Conservation (phyloP, 257 asterid genomes). For the Primulina tabacum region DNA sequence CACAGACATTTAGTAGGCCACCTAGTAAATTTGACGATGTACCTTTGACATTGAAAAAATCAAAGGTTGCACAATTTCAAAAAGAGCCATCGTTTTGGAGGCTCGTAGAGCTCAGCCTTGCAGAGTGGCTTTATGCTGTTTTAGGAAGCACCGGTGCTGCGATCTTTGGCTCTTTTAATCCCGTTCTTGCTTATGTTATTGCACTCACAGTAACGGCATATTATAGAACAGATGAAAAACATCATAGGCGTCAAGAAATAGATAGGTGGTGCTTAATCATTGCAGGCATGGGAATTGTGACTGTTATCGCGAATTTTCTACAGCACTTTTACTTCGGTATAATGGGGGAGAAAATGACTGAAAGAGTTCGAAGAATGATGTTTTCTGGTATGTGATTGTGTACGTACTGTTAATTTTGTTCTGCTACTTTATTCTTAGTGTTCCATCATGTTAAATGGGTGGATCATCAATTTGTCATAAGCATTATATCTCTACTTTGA, state of each 20-base stretch:
- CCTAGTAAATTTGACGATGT: constrained; percentile 55
- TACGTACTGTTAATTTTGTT: constrained; percentile 5
- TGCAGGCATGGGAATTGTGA: constrained; percentile 94
- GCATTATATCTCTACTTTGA: constrained; percentile 12
- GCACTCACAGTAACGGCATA: constrained; percentile 82
- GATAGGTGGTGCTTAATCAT: constrained; percentile 90
- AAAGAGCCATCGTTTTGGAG: constrained; percentile 91
- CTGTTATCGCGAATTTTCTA: constrained; percentile 89
- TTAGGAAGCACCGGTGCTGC: constrained; percentile 98
- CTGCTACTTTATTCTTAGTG: constrained; percentile 8
- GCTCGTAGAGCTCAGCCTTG: constrained; percentile 97
- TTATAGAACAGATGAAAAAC: constrained; percentile 53
- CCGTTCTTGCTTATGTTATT: constrained; percentile 90
- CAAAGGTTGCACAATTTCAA: constrained; percentile 45
- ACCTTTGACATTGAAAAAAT: constrained; percentile 43
- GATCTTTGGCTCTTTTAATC: constrained; percentile 91
- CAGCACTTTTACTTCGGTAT: constrained; percentile 99
- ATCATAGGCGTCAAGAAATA: constrained; percentile 60
- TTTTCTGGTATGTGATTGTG: constrained; percentile 68
- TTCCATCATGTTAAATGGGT: constrained; percentile 17
- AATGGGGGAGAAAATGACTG: constrained; percentile 99
- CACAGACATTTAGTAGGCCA: constrained; percentile 96
- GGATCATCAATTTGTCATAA: constrained; percentile 10
- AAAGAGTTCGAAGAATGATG: constrained; percentile 99
- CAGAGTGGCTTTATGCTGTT: constrained; percentile 99